Conservation (phyloP, 2,329 filamentous ascomycete genomes). For the Daldinia sp. region DNA sequence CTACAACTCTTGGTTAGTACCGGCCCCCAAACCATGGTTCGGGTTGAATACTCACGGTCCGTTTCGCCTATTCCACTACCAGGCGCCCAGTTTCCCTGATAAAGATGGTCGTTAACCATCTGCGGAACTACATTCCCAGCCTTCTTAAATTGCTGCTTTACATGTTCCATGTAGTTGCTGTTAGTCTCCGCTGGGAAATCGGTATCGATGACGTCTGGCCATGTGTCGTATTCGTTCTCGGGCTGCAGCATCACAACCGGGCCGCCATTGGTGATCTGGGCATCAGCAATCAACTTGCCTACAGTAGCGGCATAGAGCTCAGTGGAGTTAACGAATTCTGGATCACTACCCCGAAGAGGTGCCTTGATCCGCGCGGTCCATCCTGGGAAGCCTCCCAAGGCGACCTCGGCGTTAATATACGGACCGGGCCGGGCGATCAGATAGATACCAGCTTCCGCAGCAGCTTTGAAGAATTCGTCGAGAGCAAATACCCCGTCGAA, state of each 20-base stretch:
- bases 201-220: conserved; percentile 54
- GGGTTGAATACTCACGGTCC: conserved; percentile 9
- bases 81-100: conserved; percentile 68
- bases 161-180: conserved; percentile 71
- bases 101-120: conserved; percentile 74
- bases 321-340: not conserved
- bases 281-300: not conserved
- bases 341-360: not conserved
- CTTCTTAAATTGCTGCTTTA: conserved; percentile 71
- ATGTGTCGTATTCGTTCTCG: conserved; percentile 53
- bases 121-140: conserved; percentile 76
- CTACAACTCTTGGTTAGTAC: not conserved
- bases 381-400: conserved; percentile 69
- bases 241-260: not conserved
- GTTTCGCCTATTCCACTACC: conserved; percentile 61
- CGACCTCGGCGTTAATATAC: conserved; percentile 80
- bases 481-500: conserved; percentile 76
- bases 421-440: conserved; percentile 75
- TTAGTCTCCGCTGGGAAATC: conserved; percentile 61
- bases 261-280: not conserved
- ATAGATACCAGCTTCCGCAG: conserved; percentile 77
- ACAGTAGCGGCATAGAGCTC: not conserved
- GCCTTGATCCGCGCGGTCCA: not conserved
- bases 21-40: not conserved
- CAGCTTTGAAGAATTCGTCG: conserved; percentile 78